Evolutionary conservation across 106 monocot species (phyloP), one percentile per base, ranked within the genome.

Genomic region (Platanthera guangdongensis): DNA sequence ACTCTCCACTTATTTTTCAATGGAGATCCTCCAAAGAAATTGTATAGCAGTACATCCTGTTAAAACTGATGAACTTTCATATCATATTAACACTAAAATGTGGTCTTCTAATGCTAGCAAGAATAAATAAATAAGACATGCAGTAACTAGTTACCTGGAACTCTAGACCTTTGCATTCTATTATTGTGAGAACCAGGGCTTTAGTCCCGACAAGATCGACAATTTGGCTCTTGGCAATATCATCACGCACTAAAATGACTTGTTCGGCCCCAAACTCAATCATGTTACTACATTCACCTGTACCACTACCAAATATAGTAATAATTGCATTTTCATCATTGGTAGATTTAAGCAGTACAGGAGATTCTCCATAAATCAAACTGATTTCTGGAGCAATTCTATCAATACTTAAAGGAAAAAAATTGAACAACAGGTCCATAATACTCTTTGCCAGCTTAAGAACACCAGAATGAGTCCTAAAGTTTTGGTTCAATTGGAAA

Each of bases 121-220:
- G 16, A 57, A 57, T 16, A 57, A 57, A 57, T 57, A 16, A 57
- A 12, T 9, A 52, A 9, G 52, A 52, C 52, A 9, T 9, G 52
- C 11, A 4, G 52, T 4, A 52, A 52, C 3, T 39, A 13, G 0
- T 71, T 82, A 89, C 92, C 87, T 92, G 84, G 70, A 92, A 92
- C 51, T 92, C 92, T 9, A 92, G 85, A 4, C 92, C 89, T 52
- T 92, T 92, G 59, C 92, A 89, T 51, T 92, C 92, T 4, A 89
- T 6, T 71, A 92, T 85, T 47, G 89, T 92, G 10, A 92, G 60
- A 74, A 92, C 85, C 63, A 92, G 79, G 63, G 92, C 87, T 64
- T 86, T 83, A 49, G 85, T 87, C 7, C 87, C 84, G 3, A 87
- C 60, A 49, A 74, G 64, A 5, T 51, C 59, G 13, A 76, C 11